Evolutionary conservation across 768 basidiomycete species (phyloP).

Genomic region (Amanita rimosa): DNA sequence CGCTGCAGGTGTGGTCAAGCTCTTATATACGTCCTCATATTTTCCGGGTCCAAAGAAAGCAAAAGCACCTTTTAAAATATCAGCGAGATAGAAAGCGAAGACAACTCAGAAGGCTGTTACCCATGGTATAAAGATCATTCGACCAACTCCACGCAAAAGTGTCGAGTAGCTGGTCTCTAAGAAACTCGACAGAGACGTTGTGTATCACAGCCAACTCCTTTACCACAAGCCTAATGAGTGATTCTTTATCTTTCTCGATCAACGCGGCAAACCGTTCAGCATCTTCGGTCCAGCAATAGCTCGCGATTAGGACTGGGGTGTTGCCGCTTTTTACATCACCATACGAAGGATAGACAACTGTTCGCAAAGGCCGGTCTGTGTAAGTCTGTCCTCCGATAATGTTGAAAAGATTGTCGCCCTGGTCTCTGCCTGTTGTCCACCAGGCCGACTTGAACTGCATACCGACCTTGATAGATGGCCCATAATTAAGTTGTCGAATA

Average conservation of each 20-base stretch:
- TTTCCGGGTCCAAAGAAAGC: constrained; percentile 23
- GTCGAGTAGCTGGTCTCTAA: background rate
- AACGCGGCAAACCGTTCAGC: background rate
- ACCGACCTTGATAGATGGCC: constrained; percentile 27
- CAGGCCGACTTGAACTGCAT: constrained; percentile 30
- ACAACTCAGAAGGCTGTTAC: background rate
- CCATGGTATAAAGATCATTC: background rate
- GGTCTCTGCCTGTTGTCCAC: constrained; percentile 27
- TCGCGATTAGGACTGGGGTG: background rate
- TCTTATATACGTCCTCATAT: constrained; percentile 16
- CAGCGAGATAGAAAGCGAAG: background rate
- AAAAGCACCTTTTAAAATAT: constrained; percentile 17
- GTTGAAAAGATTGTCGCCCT: background rate
- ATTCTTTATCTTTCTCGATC: background rate
- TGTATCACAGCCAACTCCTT: background rate
- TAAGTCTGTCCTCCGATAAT: constrained; percentile 19
- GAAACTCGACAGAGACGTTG: background rate
- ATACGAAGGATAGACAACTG: constrained; percentile 27
- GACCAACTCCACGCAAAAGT: background rate
- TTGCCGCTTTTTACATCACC: constrained; percentile 9
- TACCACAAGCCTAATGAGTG: background rate
- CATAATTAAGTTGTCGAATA: constrained; percentile 26
- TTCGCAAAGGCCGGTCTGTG: constrained; percentile 22
- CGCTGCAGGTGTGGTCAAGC: constrained; percentile 13
- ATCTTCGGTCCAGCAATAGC: background rate